These are phyloP conservation scores for Thelonectria discophora DNA, from an alignment of 2,329 filamentous ascomycete genomes.

Conservation along the genomic window DNA sequence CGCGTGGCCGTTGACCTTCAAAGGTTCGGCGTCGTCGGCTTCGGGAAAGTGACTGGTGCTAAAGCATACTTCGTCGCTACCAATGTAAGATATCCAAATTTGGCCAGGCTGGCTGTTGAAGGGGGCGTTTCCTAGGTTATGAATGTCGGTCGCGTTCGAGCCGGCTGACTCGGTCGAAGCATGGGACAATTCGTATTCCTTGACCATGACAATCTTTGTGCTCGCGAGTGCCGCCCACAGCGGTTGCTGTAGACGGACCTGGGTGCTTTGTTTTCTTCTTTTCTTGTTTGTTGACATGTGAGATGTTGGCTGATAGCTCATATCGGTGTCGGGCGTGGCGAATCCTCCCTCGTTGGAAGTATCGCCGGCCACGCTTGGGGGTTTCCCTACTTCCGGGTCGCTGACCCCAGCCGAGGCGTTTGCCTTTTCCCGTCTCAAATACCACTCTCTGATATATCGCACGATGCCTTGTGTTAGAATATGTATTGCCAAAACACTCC, in stretches of 20 bases:
- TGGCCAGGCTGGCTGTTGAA: slow-evolving; percentile 75
- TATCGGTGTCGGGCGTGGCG: slow-evolving; percentile 62
- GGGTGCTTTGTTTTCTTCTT: slow-evolving; percentile 88
- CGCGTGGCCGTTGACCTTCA: slow-evolving; percentile 43
- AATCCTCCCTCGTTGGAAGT: slow-evolving; percentile 52
- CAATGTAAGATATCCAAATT: slow-evolving; percentile 84
- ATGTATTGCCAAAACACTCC: slow-evolving; percentile 76
- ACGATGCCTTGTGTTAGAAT: slow-evolving; percentile 79
- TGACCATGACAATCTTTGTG: slow-evolving; percentile 95
- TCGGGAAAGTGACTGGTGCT: slow-evolving; percentile 72
- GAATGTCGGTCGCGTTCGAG: slow-evolving; percentile 78
- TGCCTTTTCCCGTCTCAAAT: slow-evolving; percentile 67
- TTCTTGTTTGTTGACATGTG: slow-evolving; percentile 74
- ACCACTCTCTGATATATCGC: slow-evolving; percentile 75
- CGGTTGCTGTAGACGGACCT: slow-evolving; percentile 89
- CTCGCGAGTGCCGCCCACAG: slow-evolving; percentile 94
- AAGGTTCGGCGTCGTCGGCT: slow-evolving; percentile 47
- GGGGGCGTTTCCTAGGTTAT: slow-evolving; percentile 79
- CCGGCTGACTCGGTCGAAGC: slow-evolving; percentile 77
- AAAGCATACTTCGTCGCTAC: slow-evolving; percentile 80
- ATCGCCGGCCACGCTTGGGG: slow-evolving; percentile 47
- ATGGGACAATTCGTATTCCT: slow-evolving; percentile 86
- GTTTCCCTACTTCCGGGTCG: slow-evolving; percentile 72
- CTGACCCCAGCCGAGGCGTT: slow-evolving; percentile 58
- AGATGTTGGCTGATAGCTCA: slow-evolving; percentile 48